Evolutionary conservation across 805 yeast genomes (phyloP).

Genomic region (Tetrapisispora pingtungensis): DNA sequence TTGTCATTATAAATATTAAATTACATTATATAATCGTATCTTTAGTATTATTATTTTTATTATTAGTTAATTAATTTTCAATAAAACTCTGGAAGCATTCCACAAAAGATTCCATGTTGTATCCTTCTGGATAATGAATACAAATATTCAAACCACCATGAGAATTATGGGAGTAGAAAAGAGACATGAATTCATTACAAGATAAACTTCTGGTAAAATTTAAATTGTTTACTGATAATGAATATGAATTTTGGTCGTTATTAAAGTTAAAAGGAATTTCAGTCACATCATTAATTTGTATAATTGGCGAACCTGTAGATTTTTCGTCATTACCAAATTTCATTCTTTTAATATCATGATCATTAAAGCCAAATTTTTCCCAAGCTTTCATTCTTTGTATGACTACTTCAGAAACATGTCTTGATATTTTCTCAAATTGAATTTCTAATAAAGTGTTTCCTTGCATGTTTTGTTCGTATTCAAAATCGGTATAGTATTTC

Average conservation of each 20-base stretch:
- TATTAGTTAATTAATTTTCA: conserved; percentile 7
- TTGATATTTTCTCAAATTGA: conserved; percentile 18
- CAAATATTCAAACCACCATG: conserved; percentile 20
- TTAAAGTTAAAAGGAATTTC: conserved; percentile 7
- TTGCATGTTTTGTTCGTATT: conserved; percentile 3
- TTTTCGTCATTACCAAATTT: conserved; percentile 11
- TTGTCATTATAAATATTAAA: neutral
- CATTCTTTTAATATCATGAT: conserved; percentile 25
- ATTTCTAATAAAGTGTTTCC: conserved; percentile 10
- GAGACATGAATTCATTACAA: conserved; percentile 18
- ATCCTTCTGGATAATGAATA: conserved; percentile 22
- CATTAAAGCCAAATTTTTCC: conserved; percentile 18
- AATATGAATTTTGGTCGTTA: neutral
- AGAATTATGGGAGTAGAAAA: conserved; percentile 17
- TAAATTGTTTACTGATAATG: conserved; percentile 12
- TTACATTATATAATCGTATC: no score
- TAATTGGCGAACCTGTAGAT: conserved; percentile 8
- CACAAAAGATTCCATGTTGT: conserved; percentile 21
- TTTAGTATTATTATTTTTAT: neutral
- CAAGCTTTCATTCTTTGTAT: conserved; percentile 13
- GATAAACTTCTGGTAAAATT: conserved; percentile 18
- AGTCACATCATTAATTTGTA: conserved; percentile 22
- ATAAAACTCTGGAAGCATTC: conserved; percentile 24
- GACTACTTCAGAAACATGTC: conserved; percentile 12
- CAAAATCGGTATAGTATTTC: conserved; percentile 7